Conservation (phyloP, 2,329 filamentous ascomycete species). For the Cladosporium sphaerospermum region DNA sequence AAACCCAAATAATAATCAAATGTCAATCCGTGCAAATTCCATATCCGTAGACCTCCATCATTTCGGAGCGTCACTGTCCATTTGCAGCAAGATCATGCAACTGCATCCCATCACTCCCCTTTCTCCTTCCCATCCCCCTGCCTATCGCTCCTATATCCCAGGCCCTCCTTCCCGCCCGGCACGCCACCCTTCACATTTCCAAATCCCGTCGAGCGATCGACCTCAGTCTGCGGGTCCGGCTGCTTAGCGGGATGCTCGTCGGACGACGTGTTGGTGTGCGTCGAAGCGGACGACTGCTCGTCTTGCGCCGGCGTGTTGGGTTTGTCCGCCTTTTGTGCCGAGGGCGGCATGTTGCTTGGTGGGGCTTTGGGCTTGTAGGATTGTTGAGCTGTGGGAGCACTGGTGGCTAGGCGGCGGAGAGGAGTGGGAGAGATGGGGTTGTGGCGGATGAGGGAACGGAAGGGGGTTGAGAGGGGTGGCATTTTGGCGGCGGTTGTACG, state of each 20-base stretch:
- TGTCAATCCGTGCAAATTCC: too few relatives aligned
- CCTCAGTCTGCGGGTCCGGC: conserved; percentile 30
- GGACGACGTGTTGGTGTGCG: conserved; percentile 20
- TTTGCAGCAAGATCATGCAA: too few relatives aligned
- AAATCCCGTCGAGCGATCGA: conserved; percentile 30
- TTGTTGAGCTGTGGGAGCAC: neutral
- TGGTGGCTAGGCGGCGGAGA: neutral
- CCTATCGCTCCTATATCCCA: conserved; percentile 14
- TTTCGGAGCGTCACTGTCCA: too few relatives aligned
- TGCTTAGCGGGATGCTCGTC: conserved; percentile 35
- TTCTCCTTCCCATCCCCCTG: conserved; percentile 2
- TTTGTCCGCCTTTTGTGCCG: conserved; percentile 1
- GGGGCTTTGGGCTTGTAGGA: neutral
- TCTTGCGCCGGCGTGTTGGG: neutral
- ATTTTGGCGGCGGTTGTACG: neutral
- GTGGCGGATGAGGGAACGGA: neutral
- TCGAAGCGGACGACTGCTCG: conserved; percentile 28
- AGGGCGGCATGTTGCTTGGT: conserved; percentile 1
- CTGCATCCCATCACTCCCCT: neutral
- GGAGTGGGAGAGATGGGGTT: neutral
- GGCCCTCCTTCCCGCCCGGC: conserved; percentile 30
- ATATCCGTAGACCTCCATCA: too few relatives aligned
- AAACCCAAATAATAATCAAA: too few relatives aligned
- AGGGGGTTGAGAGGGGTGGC: neutral
- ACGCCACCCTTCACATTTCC: conserved; percentile 24